Evolutionary conservation across 2,329 filamentous ascomycete genomes (phyloP).

Genomic region (Xylariaceae sp.): DNA sequence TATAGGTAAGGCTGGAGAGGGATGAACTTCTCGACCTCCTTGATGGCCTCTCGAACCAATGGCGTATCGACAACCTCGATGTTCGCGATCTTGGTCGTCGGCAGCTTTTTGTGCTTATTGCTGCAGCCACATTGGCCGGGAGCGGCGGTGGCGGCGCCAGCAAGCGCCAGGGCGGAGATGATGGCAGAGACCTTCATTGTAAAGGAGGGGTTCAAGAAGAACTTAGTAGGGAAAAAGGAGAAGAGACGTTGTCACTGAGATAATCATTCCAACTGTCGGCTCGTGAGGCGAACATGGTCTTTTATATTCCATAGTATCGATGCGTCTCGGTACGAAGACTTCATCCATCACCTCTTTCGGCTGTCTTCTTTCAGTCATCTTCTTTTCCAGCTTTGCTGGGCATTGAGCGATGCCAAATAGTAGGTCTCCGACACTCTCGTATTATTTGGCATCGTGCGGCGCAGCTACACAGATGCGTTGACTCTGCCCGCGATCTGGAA

Average conservation of each 20-base stretch:
- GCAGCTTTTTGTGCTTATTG: slow-evolving; percentile 9
- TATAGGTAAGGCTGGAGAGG: slow-evolving; percentile 22
- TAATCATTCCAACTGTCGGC: too few relatives aligned
- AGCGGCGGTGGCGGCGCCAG: slow-evolving; percentile 11
- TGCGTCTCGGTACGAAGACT: too few relatives aligned
- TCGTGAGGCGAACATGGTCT: not conserved
- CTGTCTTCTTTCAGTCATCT: too few relatives aligned
- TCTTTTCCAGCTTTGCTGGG: too few relatives aligned
- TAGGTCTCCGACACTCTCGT: too few relatives aligned
- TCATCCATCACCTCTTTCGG: too few relatives aligned
- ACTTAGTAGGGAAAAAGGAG: too few relatives aligned
- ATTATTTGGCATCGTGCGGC: too few relatives aligned
- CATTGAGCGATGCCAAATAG: too few relatives aligned
- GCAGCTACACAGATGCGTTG: too few relatives aligned
- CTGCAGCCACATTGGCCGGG: not conserved
- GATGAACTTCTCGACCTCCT: slow-evolving; percentile 17
- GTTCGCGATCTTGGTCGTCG: slow-evolving; percentile 16
- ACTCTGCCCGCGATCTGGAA: too few relatives aligned
- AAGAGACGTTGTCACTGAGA: too few relatives aligned
- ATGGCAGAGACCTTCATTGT: slow-evolving; percentile 16
- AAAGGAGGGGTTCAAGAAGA: not conserved
- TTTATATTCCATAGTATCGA: slow-evolving; percentile 7
- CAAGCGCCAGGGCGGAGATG: slow-evolving; percentile 13
- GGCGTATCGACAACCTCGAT: slow-evolving; percentile 19
- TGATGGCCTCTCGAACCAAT: slow-evolving; percentile 13